Base-by-base conservation (phyloP, 768 basidiomycete species). In the Hydnomerulius pinastri region DNA sequence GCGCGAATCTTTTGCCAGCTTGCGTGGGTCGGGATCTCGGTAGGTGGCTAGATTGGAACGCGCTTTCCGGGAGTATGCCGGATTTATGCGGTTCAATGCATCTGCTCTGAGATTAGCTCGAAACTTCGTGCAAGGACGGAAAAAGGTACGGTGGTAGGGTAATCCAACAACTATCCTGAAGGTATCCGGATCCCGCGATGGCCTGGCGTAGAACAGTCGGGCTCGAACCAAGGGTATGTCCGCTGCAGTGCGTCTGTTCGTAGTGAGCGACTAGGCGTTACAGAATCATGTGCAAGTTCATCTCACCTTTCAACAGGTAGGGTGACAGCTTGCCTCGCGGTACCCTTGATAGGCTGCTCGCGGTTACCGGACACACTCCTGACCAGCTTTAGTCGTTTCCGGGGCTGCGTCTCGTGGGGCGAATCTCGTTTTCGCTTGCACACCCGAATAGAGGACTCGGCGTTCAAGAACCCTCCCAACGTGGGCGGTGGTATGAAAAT, bases 181-280 rank as follows among this genome's bases (percentile, higher is more conserved):
- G 1, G 75, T 70, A n/a, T 78, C 71, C 0, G 80, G 78, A n/a
- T 80, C 67, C 15, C 71, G 71, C 40, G 69, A 73, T 2, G 87
- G 82, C 30, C 85, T 74, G 3, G 80, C 76, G 59, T 93, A 92
- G 59, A 91, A 88, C 42, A 92, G 61, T 24, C 82, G 76, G 2
- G 72, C 67, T 10, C 89, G 81, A 13, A 72, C 58, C 36, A 90
- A 69, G 1, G 64, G 55, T 38, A 88, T 70, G 32, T 83, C 80
- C 3, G 74, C 77, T 3, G 83, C 75, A 2, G 77, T 73, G 24
- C 64, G 64, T 27, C 77, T 81, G 51, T 27, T 46, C 10, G 28
- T 36, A 1, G 10, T 66, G 12, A 63, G 54, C 15, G 24, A 29
- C 20, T 32, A 41, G n/a, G n/a, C 18, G 21, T 13, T 9, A 10